Percentiles rank a stretch among this genome's conserved stretches.
These are phyloP conservation scores for Globisporangium camurandrum DNA, from an alignment of 352 stramenopile genomes.

Conservation along the genomic window DNA sequence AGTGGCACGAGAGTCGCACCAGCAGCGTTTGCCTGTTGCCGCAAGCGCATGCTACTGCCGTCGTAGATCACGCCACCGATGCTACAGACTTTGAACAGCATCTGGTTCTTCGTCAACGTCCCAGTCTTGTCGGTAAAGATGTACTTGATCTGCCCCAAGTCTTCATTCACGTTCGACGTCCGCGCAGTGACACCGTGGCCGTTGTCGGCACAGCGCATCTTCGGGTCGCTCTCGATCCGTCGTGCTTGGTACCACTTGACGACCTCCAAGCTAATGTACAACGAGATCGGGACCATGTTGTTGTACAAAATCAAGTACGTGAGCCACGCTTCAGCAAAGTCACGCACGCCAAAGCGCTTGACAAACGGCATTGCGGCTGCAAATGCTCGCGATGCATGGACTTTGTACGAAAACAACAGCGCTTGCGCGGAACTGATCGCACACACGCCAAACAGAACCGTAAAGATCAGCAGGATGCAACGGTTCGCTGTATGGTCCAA, in stretches of 20 bases:
- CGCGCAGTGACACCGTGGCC: slow-evolving; percentile 75
- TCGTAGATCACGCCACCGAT: slow-evolving; percentile 90
- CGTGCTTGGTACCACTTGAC: slow-evolving; percentile 93
- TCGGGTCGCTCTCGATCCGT: slow-evolving; percentile 85
- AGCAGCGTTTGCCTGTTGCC: slow-evolving; percentile 23
- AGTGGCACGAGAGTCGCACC: slow-evolving; percentile 10
- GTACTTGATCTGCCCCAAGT: slow-evolving; percentile 97
- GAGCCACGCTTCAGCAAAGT: slow-evolving; percentile 58
- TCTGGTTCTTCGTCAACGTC: slow-evolving; percentile 98
- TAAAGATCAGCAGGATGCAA: slow-evolving; percentile 83
- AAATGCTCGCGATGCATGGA: slow-evolving; percentile 17
- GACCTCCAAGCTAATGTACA: slow-evolving; percentile 97
- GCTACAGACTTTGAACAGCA: slow-evolving; percentile 94
- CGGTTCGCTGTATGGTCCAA: slow-evolving; percentile 72
- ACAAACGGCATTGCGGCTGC: slow-evolving; percentile 24
- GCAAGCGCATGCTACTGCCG: slow-evolving; percentile 50
- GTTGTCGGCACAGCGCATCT: slow-evolving; percentile 44
- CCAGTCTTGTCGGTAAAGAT: slow-evolving; percentile 99
- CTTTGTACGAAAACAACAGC: slow-evolving; percentile 29
- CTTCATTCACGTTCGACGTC: slow-evolving; percentile 92
- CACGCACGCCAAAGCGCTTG: slow-evolving; percentile 19
- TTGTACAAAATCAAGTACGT: slow-evolving; percentile 86
- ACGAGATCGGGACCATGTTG: slow-evolving; percentile 93
- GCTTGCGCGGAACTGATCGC: slow-evolving; percentile 63
- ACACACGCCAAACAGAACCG: slow-evolving; percentile 61